A percentile compares a stretch with the other conserved stretches of the same genome.
Conservation (phyloP, 352 stramenopile species). For the Globisporangium parvum region DNA sequence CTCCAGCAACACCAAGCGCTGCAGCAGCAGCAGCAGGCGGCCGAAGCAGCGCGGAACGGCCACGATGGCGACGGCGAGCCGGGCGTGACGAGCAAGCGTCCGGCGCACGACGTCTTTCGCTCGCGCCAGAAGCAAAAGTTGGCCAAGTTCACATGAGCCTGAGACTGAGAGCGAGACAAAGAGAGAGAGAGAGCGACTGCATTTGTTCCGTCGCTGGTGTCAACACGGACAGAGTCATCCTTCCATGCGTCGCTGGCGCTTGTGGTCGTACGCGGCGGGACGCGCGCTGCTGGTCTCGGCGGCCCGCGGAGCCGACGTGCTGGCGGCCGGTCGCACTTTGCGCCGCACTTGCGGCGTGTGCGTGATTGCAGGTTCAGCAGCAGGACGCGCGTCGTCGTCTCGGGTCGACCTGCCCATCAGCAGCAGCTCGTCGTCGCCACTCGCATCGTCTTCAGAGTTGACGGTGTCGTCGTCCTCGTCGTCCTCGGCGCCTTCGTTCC, state of each 20-base stretch:
- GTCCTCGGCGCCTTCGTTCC: constrained; percentile 7
- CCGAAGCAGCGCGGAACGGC: constrained; percentile 33
- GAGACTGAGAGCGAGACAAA: too few relatives aligned
- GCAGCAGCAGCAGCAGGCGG: constrained; percentile 48
- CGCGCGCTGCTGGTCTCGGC: neutral
- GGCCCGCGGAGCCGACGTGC: neutral
- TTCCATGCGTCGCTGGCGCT: neutral
- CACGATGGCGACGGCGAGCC: constrained; percentile 35
- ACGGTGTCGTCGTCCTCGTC: constrained; percentile 2
- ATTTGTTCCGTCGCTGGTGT: constrained; percentile 5
- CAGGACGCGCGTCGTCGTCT: neutral
- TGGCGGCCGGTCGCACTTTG: neutral
- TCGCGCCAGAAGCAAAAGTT: constrained; percentile 83
- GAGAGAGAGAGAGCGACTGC: neutral
- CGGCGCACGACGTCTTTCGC: constrained; percentile 81
- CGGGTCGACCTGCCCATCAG: neutral
- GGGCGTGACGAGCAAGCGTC: constrained; percentile 73
- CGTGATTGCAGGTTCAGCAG: neutral
- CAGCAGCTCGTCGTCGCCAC: constrained; percentile 37
- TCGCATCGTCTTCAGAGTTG: constrained; percentile 24
- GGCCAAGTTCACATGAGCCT: constrained; percentile 61
- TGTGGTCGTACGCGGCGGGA: neutral
- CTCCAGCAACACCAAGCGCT: constrained; percentile 42
- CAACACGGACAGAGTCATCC: constrained; percentile 4
- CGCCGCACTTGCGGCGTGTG: constrained; percentile 12